Conservation (phyloP, 805 yeast species). For the Brettanomyces custersianus region DNA sequence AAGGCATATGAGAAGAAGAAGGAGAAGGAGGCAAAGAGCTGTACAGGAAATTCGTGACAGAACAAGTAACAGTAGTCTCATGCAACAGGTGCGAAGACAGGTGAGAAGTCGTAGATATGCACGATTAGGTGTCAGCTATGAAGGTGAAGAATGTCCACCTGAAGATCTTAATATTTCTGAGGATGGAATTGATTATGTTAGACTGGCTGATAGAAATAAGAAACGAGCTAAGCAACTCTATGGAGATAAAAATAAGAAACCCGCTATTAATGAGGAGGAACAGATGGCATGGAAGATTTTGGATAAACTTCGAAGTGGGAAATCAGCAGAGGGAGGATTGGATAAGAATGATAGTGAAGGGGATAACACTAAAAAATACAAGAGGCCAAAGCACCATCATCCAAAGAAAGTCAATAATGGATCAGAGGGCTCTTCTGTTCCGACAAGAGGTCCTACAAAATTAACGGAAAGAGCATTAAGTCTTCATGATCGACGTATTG, state of each 20-base stretch:
- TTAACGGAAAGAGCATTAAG: background rate
- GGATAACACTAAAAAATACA: background rate
- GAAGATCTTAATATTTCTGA: constrained; percentile 6
- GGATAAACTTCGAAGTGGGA: constrained; percentile 11
- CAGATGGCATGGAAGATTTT: constrained; percentile 22
- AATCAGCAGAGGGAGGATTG: constrained; percentile 6
- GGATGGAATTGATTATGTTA: constrained; percentile 15
- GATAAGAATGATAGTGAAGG: background rate
- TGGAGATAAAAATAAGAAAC: background rate
- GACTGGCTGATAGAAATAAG: constrained; percentile 15
- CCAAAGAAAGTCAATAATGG: background rate
- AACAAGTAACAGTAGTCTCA: background rate
- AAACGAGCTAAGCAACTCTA: constrained; percentile 2
- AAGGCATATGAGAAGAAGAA: constrained; percentile 4
- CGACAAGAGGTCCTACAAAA: background rate
- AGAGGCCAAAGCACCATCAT: constrained; percentile 1
- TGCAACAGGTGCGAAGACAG: constrained; percentile 16
- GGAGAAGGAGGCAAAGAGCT: constrained; percentile 4
- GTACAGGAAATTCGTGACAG: constrained; percentile 4
- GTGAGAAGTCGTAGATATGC: constrained; percentile 15
- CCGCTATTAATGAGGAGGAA: constrained; percentile 10
- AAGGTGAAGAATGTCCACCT: no score
- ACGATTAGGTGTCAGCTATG: constrained; percentile 11
- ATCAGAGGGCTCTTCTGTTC: background rate
- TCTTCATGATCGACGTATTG: constrained; percentile 5